These are phyloP conservation scores for Cercospora brassicicola DNA, from an alignment of 2,329 filamentous ascomycete genomes.

Conservation along the genomic window DNA sequence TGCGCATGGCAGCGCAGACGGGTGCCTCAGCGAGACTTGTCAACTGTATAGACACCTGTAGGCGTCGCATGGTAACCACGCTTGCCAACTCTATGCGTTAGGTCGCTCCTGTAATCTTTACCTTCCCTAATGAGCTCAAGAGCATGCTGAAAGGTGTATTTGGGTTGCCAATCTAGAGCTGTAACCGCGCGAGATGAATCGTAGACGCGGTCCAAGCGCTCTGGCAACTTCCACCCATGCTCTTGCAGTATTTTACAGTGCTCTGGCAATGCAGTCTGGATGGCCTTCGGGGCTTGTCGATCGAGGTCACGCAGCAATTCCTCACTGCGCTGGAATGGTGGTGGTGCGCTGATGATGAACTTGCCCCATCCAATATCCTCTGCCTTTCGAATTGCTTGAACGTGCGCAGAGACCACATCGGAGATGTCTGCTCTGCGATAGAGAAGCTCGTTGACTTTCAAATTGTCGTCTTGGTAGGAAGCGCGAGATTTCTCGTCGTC, in stretches of 20 bases:
- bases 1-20: neutral
- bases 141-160: slow-evolving; percentile 23
- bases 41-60: slow-evolving; percentile 22
- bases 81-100: slow-evolving; percentile 19
- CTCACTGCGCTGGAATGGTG: slow-evolving; percentile 18
- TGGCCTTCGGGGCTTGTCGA: neutral
- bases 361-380: slow-evolving; percentile 21
- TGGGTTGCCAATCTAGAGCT: slow-evolving; percentile 20
- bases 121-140: slow-evolving; percentile 15
- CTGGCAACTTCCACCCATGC: slow-evolving; percentile 22
- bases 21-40: neutral
- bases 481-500: slow-evolving; percentile 19
- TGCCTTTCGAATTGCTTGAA: slow-evolving; percentile 22
- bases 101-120: slow-evolving; percentile 22
- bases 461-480: slow-evolving; percentile 22
- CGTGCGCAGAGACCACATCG: slow-evolving; percentile 23
- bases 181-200: slow-evolving; percentile 20
- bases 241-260: slow-evolving; percentile 18
- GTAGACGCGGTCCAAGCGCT: slow-evolving; percentile 24
- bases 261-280: slow-evolving; percentile 4
- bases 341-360: slow-evolving; percentile 25
- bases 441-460: slow-evolving; percentile 26
- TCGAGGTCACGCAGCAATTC: slow-evolving; percentile 11
- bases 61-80: slow-evolving; percentile 24
- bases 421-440: slow-evolving; percentile 24